Evolutionary conservation across 441 rosid species (phyloP).

Genomic region (Arabidopsis lyrata): DNA sequence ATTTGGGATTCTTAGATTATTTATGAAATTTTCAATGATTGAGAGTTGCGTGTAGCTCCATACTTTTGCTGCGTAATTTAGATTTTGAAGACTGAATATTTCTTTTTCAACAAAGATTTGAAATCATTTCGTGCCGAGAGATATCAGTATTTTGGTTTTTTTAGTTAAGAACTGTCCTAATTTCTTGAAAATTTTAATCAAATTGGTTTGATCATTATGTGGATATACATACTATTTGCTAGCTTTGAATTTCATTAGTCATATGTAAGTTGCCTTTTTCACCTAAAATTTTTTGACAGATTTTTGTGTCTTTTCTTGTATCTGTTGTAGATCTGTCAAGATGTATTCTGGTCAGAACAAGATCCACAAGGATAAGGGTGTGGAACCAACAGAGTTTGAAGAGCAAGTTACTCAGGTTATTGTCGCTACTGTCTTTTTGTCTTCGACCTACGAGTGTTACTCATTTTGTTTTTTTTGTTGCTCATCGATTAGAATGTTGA

Average conservation of each 20-base stretch:
- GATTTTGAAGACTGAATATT: neutral
- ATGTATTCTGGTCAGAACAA: constrained; percentile 81
- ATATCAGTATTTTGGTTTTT: neutral
- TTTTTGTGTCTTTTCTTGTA: neutral
- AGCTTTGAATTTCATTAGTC: neutral
- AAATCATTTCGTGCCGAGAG: no score
- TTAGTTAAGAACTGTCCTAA: neutral
- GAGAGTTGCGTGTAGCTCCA: neutral
- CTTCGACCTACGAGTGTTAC: neutral
- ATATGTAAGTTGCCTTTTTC: neutral
- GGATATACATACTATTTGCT: neutral
- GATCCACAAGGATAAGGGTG: constrained; percentile 84
- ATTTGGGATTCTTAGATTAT: neutral
- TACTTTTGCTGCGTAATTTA: neutral
- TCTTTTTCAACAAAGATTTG: neutral
- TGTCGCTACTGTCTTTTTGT: neutral
- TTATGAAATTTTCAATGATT: neutral
- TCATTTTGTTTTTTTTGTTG: neutral
- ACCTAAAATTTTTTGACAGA: constrained; percentile 5
- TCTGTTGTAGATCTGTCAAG: constrained; percentile 48
- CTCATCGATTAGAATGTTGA: neutral
- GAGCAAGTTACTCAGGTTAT: constrained; percentile 82
- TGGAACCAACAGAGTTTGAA: constrained; percentile 71
- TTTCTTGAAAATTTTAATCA: neutral
- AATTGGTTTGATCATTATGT: neutral